These are phyloP conservation scores for Scutellaria galericulata DNA, from an alignment of 257 asterid genomes.

Conservation along the genomic window DNA sequence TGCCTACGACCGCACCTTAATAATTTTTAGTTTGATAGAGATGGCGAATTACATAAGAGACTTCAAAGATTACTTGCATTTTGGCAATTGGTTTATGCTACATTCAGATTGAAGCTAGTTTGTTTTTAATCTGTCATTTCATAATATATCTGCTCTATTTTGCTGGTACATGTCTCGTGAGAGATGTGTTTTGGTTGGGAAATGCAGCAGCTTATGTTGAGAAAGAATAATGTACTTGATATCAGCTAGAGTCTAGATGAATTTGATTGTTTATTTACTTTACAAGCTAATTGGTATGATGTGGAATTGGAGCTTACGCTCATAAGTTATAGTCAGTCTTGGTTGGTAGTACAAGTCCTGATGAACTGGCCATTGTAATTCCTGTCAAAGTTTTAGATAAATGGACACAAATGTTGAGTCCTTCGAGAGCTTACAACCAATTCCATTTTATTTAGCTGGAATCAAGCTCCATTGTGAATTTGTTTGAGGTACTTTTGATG, in stretches of 20 bases:
- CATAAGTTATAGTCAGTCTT: background rate
- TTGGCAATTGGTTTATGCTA: background rate
- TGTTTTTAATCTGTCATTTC: background rate
- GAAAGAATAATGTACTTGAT: background rate
- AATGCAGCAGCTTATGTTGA: conserved; percentile 4
- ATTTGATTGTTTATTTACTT: background rate
- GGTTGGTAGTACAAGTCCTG: background rate
- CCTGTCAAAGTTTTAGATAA: background rate
- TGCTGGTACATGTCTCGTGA: conserved; percentile 8
- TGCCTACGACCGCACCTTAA: conserved; percentile 1
- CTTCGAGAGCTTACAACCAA: conserved; percentile 5
- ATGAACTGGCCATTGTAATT: background rate
- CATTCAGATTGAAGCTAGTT: too few species aligned
- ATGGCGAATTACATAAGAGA: background rate
- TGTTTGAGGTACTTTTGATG: conserved; percentile 4
- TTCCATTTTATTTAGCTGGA: background rate
- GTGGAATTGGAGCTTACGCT: conserved; percentile 7
- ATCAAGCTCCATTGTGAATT: background rate
- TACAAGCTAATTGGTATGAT: too few species aligned
- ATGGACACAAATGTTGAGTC: background rate
- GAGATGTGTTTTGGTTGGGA: background rate
- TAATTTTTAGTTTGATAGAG: conserved; percentile 11
- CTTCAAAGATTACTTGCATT: background rate
- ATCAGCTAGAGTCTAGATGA: background rate
- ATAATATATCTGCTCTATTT: conserved; percentile 19